Evolutionary conservation across 1,139 yeast genomes (phyloP).

Genomic region (Debaryomyces sp.): DNA sequence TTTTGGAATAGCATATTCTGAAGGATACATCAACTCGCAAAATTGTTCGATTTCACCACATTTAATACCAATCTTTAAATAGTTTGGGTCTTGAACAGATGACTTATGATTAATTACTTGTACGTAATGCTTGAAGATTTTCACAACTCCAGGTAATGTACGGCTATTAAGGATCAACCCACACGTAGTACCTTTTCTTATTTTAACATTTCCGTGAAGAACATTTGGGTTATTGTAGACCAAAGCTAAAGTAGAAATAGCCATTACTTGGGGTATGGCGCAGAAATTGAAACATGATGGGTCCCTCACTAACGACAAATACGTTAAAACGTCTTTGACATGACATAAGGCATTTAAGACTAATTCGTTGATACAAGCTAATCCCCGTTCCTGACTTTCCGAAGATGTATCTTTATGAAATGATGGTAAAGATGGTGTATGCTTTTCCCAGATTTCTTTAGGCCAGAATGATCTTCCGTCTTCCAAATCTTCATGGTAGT

Average conservation of each 20-base stretch:
- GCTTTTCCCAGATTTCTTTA: constrained; percentile 84
- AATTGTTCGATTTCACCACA: constrained; percentile 89
- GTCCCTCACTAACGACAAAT: constrained; percentile 76
- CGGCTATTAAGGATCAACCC: constrained; percentile 72
- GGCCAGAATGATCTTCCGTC: constrained; percentile 99
- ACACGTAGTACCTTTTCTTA: constrained; percentile 91
- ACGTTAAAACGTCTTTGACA: constrained; percentile 74
- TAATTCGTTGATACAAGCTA: constrained; percentile 78
- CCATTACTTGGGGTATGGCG: constrained; percentile 98
- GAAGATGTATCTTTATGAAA: constrained; percentile 50
- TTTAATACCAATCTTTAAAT: constrained; percentile 76
- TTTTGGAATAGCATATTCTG: constrained; percentile 31
- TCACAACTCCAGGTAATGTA: constrained; percentile 74
- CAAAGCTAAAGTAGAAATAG: constrained; percentile 87
- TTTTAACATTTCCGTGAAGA: constrained; percentile 74
- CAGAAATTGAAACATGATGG: constrained; percentile 88
- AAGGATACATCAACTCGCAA: constrained; percentile 74
- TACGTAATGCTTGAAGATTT: constrained; percentile 72
- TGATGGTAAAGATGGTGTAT: constrained; percentile 63
- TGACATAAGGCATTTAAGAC: constrained; percentile 80
- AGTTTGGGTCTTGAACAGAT: constrained; percentile 83
- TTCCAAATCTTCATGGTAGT: constrained; percentile 86
- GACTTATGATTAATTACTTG: constrained; percentile 79
- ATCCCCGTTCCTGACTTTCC: constrained; percentile 53
- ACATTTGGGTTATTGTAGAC: constrained; percentile 82